phyloP scores from a whole-genome alignment of 2,329 filamentous ascomycete species.

The Claviceps pazoutovae region DNA sequence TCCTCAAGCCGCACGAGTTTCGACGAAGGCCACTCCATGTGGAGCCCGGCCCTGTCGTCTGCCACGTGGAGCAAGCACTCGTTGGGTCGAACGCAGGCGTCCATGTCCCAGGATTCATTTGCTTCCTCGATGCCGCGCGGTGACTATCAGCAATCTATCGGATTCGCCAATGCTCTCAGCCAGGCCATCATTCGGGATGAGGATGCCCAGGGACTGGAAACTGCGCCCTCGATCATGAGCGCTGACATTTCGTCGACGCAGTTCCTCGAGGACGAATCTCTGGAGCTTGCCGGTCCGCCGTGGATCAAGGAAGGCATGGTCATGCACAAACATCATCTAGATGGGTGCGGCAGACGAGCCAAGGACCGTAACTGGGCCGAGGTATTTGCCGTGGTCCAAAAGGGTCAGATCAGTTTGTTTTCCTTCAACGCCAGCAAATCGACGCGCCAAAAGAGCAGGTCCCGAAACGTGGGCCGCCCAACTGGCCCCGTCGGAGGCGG shows the following conservation, averaged over 20 bases:
- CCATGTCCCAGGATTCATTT: conserved; percentile 85
- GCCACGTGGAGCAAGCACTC: conserved; percentile 95
- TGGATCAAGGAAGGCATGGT: conserved; percentile 97
- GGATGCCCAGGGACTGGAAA: conserved; percentile 38
- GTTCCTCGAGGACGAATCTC: conserved; percentile 78
- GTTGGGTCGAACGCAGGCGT: conserved; percentile 76
- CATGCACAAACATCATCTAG: conserved; percentile 91
- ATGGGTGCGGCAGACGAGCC: conserved; percentile 77
- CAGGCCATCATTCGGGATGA: conserved; percentile 95
- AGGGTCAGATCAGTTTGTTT: conserved; percentile 86
- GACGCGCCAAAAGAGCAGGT: conserved; percentile 50
- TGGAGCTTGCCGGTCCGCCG: conserved; percentile 84
- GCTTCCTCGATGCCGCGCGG: conserved; percentile 59
- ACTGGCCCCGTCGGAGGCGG: conserved; percentile 72
- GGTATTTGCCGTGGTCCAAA: conserved; percentile 91
- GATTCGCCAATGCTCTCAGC: conserved; percentile 90
- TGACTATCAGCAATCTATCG: conserved; percentile 91
- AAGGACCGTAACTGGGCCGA: conserved; percentile 92
- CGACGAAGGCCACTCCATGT: conserved; percentile 78
- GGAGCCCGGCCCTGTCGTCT: conserved; percentile 74
- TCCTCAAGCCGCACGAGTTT: conserved; percentile 89
- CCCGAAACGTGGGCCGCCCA: conserved; percentile 32
- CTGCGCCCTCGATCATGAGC: conserved; percentile 37
- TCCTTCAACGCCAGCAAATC: conserved; percentile 80
- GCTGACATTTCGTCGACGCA: conserved; percentile 46